A percentile compares a stretch with the other conserved stretches of the same genome.
Conservation (phyloP, 1,284 basidiomycete genomes). For the Leccinum fallax region DNA sequence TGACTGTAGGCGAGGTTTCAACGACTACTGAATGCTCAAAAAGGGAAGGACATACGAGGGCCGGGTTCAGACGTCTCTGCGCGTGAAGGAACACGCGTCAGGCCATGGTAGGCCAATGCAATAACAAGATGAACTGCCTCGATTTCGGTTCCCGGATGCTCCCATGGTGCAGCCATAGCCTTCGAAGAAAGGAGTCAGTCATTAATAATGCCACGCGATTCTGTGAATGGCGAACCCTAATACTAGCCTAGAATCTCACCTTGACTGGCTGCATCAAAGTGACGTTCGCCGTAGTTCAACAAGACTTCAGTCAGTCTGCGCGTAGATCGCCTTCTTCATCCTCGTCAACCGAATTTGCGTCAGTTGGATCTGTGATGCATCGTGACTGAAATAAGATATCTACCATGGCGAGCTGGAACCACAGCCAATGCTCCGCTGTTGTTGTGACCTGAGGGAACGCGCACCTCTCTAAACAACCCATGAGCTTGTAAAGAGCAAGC, state of each 20-base stretch:
- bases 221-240: slow-evolving; percentile 53
- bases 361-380: background rate
- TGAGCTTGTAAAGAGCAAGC: slow-evolving; percentile 92
- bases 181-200: slow-evolving; percentile 1
- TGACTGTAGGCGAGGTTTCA: slow-evolving; percentile 45
- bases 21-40: too few species aligned
- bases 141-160: slow-evolving; percentile 84
- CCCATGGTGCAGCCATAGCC: slow-evolving; percentile 86
- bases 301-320: slow-evolving; percentile 81
- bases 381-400: background rate
- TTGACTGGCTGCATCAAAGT: too few species aligned
- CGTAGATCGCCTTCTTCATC: slow-evolving; percentile 78
- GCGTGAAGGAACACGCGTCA: slow-evolving; percentile 80
- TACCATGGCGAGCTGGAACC: slow-evolving; percentile 95
- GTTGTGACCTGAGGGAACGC: slow-evolving; percentile 36
- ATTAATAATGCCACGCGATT: background rate
- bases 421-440: slow-evolving; percentile 91
- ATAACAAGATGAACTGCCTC: slow-evolving; percentile 96
- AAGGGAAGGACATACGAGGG: too few species aligned
- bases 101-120: slow-evolving; percentile 90
- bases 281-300: slow-evolving; percentile 85
- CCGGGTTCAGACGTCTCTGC: slow-evolving; percentile 44
- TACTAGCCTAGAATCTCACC: too few species aligned
- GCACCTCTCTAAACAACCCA: slow-evolving; percentile 87
- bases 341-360: slow-evolving; percentile 60